Conservation (phyloP, 2,329 filamentous ascomycete species). For the Microdochium paspali region DNA sequence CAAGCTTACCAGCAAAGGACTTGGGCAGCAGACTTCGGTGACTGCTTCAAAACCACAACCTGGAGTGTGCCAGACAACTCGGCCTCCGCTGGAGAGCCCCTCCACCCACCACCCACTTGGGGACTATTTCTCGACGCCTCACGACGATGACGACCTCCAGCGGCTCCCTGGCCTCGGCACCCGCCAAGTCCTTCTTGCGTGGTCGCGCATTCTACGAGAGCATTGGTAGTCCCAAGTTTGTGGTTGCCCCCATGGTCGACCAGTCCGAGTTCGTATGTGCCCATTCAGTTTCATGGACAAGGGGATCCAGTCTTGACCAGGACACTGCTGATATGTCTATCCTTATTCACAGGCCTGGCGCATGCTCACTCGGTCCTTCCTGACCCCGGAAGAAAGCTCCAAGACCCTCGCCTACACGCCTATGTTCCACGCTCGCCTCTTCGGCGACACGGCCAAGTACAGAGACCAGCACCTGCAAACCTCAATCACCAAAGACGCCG, state of each 20-base stretch:
- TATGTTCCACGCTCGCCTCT: constrained; percentile 92
- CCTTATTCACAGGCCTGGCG: constrained; percentile 69
- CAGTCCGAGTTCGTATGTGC: constrained; percentile 86
- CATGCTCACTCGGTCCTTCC: constrained; percentile 88
- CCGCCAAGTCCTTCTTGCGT: constrained; percentile 50
- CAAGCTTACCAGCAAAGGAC: no score
- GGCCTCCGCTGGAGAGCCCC: background rate
- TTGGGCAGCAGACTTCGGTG: background rate
- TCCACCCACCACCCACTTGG: background rate
- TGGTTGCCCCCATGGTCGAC: constrained; percentile 96
- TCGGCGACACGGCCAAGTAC: constrained; percentile 66
- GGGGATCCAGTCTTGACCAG: background rate
- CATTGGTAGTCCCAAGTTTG: constrained; percentile 81
- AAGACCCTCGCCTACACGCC: constrained; percentile 81
- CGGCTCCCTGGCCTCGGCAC: constrained; percentile 8
- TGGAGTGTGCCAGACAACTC: background rate
- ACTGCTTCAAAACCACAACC: background rate
- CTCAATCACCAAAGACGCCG: constrained; percentile 6
- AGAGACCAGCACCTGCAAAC: constrained; percentile 76
- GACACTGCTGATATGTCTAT: constrained; percentile 1
- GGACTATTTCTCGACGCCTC: constrained; percentile 4
- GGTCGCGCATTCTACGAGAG: constrained; percentile 92
- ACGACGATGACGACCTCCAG: constrained; percentile 21
- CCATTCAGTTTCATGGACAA: background rate
- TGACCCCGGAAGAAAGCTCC: constrained; percentile 54